A percentile compares a stretch with the other conserved stretches of the same genome.
Conservation (phyloP, 495 filamentous ascomycete genomes). For the Eremomyces bilateralis region DNA sequence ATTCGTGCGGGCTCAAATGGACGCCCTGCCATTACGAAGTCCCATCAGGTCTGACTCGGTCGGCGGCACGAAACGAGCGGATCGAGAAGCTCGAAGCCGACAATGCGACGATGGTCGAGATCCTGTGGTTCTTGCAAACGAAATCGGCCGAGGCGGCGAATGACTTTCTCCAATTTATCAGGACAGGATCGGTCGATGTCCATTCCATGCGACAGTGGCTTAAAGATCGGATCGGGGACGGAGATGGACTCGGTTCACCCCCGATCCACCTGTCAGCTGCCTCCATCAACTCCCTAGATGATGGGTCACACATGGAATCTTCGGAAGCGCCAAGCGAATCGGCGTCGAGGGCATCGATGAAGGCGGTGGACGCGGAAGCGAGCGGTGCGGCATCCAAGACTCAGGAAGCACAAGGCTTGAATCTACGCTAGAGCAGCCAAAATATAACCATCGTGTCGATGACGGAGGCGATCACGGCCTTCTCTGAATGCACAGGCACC, state of each 20-base stretch:
- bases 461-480: not conserved
- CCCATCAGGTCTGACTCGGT: not conserved
- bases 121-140: constrained; percentile 4
- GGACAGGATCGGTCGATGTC: no score
- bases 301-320: no score
- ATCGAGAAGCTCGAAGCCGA: not conserved
- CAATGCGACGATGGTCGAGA: constrained; percentile 1
- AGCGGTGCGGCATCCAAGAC: no score
- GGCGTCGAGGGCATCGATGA: no score
- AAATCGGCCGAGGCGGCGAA: not conserved
- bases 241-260: no score
- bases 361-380: no score
- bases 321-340: not conserved
- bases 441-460: not conserved
- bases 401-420: no score
- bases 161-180: constrained; percentile 2
- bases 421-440: not conserved
- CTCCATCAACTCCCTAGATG: no score
- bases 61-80: not conserved
- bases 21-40: not conserved
- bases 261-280: no score
- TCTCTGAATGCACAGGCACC: constrained; percentile 2
- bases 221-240: no score
- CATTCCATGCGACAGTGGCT: no score
- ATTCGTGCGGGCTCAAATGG: not conserved